Evolutionary conservation across 352 stramenopile genomes (phyloP).

Genomic region (Phytophthora hybrid): DNA sequence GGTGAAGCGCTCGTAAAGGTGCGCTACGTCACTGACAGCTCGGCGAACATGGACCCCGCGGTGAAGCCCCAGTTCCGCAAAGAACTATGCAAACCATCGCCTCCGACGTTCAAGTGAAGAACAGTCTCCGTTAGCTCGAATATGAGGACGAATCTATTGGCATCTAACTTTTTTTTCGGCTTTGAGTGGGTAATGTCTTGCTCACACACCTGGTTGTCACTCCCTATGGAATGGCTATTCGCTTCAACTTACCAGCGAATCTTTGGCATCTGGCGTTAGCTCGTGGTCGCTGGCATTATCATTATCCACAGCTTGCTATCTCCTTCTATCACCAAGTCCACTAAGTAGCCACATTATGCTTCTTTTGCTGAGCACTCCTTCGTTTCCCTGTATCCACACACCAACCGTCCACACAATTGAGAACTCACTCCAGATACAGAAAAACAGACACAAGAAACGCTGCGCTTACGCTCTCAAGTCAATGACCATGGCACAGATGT

Average conservation of each 20-base stretch:
- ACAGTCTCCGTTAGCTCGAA: slow-evolving; percentile 14
- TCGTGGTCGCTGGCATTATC: slow-evolving; percentile 9
- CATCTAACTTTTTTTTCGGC: background rate
- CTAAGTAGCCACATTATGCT: slow-evolving; percentile 30
- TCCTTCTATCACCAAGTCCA: slow-evolving; percentile 33
- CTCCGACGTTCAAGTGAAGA: slow-evolving; percentile 59
- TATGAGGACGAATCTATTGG: slow-evolving; percentile 33
- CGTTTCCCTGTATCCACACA: slow-evolving; percentile 49
- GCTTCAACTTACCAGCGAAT: slow-evolving; percentile 4
- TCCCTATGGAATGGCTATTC: background rate
- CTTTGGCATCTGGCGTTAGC: slow-evolving; percentile 14
- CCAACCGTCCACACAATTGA: background rate
- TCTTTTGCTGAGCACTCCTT: slow-evolving; percentile 55
- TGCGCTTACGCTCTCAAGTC: slow-evolving; percentile 81
- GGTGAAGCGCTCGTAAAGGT: slow-evolving; percentile 53
- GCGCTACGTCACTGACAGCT: slow-evolving; percentile 71
- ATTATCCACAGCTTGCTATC: slow-evolving; percentile 31
- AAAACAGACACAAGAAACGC: background rate
- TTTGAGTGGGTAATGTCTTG: background rate
- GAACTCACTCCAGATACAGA: background rate
- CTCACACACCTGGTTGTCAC: background rate
- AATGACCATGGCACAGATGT: slow-evolving; percentile 93
- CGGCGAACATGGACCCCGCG: slow-evolving; percentile 48
- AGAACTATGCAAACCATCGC: slow-evolving; percentile 62
- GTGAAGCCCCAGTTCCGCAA: slow-evolving; percentile 71